A percentile compares a stretch with the other conserved stretches of the same genome.
Evolutionary conservation across 1,284 basidiomycete species (phyloP).

Genomic region (Megacollybia platyphylla): DNA sequence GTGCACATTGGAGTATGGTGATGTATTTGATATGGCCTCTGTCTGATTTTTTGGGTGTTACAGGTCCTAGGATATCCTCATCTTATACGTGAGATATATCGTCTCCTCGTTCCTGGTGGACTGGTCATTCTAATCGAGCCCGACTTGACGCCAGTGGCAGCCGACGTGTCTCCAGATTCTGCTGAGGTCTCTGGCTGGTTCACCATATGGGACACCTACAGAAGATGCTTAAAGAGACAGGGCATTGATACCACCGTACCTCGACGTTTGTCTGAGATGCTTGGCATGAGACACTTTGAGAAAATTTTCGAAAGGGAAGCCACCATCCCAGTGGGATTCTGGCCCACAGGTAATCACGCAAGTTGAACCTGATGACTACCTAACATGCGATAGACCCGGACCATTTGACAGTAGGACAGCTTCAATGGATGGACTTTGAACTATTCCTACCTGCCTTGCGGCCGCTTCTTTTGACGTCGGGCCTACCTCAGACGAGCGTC

Average conservation of each 20-base stretch:
- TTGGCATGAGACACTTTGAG: conserved; percentile 33
- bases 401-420: conserved; percentile 44
- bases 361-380: conserved; percentile 4
- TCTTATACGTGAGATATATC: conserved; percentile 45
- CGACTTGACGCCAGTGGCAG: conserved; percentile 33
- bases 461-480: conserved; percentile 40
- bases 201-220: conserved; percentile 45
- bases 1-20: conserved; percentile 46
- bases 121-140: conserved; percentile 52
- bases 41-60: conserved; percentile 1
- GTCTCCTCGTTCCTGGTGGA: conserved; percentile 58
- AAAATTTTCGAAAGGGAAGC: conserved; percentile 35
- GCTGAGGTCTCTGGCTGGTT: conserved; percentile 41
- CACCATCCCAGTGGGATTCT: conserved; percentile 45
- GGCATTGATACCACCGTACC: conserved; percentile 48
- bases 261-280: conserved; percentile 29
- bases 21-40: conserved; percentile 2
- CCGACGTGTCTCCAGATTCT: conserved; percentile 14
- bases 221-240: conserved; percentile 33
- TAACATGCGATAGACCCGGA: conserved; percentile 19
- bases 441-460: conserved; percentile 46
- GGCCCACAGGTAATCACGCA: conserved; percentile 33
- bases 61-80: conserved; percentile 50
- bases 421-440: conserved; percentile 61
- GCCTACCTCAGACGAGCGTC: conserved; percentile 36